Evolutionary conservation across 1,139 yeast genomes (phyloP).

Genomic region (Lodderomyces metapsilosis): DNA sequence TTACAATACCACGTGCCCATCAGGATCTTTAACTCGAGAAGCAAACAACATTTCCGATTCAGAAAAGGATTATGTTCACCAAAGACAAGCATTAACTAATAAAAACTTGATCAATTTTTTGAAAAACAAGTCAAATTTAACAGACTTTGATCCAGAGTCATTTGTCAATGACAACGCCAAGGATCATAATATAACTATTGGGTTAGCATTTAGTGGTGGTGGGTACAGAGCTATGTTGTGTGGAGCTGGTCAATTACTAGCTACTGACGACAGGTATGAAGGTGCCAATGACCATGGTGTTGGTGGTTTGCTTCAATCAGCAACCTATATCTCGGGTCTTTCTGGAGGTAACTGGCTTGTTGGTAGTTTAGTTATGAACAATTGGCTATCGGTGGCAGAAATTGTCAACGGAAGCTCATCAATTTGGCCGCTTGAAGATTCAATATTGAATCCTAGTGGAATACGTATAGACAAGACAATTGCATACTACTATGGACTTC

Average conservation of each 20-base stretch:
- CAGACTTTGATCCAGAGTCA: conserved; percentile 31
- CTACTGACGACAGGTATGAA: conserved; percentile 32
- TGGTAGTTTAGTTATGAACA: conserved; percentile 37
- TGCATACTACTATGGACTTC: conserved; percentile 31
- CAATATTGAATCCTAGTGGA: conserved; percentile 42
- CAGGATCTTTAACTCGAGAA: conserved; percentile 22
- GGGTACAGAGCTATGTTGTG: conserved; percentile 47
- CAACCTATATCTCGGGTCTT: conserved; percentile 40
- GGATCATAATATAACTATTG: conserved; percentile 37
- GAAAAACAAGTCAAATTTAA: conserved; percentile 28
- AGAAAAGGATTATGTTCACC: conserved; percentile 29
- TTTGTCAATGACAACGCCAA: conserved; percentile 27
- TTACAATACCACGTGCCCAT: conserved; percentile 26
- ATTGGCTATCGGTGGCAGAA: conserved; percentile 39
- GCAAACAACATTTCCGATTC: conserved; percentile 25
- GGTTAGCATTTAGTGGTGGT: conserved; percentile 46
- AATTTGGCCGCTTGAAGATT: conserved; percentile 42
- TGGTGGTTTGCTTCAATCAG: conserved; percentile 41
- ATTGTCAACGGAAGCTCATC: conserved; percentile 24
- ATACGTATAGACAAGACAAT: conserved; percentile 27
- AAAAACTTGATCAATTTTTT: conserved; percentile 31
- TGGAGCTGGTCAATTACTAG: conserved; percentile 43
- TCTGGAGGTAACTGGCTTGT: conserved; percentile 49
- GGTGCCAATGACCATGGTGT: conserved; percentile 28
- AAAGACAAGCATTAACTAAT: conserved; percentile 33